These are phyloP conservation scores for Lactifluus rugatus DNA, from an alignment of 768 basidiomycete species.

Conservation along the genomic window DNA sequence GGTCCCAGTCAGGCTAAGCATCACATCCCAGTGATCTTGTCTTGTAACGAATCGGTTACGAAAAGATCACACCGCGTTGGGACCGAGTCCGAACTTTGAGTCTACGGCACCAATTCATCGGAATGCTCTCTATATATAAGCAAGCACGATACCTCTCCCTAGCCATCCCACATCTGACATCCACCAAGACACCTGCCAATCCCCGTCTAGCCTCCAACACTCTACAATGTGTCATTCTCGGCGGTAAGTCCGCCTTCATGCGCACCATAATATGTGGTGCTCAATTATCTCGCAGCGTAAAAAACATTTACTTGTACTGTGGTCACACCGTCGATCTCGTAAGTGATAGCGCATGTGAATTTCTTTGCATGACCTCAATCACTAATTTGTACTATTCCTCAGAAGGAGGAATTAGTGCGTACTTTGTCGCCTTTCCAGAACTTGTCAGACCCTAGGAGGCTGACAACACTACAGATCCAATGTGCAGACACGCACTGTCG, in stretches of 20 bases:
- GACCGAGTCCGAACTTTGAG: conserved; percentile 15
- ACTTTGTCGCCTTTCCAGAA: not conserved
- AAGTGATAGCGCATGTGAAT: not conserved
- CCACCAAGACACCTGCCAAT: conserved; percentile 2
- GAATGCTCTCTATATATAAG: conserved; percentile 14
- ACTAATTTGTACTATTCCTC: not conserved
- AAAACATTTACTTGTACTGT: conserved; percentile 13
- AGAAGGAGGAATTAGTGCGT: conserved; percentile 18
- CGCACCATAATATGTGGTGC: not conserved
- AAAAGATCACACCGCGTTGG: conserved; percentile 16
- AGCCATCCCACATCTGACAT: conserved; percentile 5
- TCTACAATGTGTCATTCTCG: conserved; percentile 16
- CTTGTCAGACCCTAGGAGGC: not conserved
- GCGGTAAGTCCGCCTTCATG: conserved; percentile 1
- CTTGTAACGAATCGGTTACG: conserved; percentile 19
- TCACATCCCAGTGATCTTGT: conserved; percentile 16
- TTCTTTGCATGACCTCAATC: not conserved
- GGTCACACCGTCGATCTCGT: conserved; percentile 15
- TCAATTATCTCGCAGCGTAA: conserved; percentile 3
- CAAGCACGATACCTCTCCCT: conserved; percentile 1
- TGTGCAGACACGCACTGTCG: conserved; percentile 14
- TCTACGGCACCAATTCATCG: conserved; percentile 9
- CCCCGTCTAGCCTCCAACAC: not conserved
- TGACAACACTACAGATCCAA: conserved; percentile 4
- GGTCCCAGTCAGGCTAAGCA: conserved; percentile 17